Base-by-base conservation (phyloP, 2,329 filamentous ascomycete species). In the Fusarium sp. region DNA sequence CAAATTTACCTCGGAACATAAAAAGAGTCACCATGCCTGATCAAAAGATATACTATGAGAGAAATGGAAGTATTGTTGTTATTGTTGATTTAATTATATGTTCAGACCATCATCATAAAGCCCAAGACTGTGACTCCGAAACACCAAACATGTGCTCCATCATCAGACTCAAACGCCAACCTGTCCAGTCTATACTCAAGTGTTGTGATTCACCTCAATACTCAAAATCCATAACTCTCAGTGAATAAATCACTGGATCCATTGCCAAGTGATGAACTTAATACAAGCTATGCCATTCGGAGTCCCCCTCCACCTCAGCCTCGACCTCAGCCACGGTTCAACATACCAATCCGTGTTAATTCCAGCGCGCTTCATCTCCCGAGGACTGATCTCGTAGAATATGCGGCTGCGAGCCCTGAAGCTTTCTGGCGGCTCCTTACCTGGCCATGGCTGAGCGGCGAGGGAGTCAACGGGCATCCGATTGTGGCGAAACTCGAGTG, bases 371-470 rank as follows among this genome's bases (percentile, higher is more conserved):
- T n/a, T 9, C 22, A 63, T 45, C 7, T 57, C 28, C 49, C 1
- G 0, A 6, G 26, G 17, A 14, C 17, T 18, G 3, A 63, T 5
- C 33, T 57, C 59, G 22, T 63, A 63, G 5, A 63, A 57, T 3
- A 47, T 31, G 12, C 59, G 31, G 4, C 41, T 24, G 13, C 41
- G 51, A 14, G 51, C 26, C 14, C 3, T 20, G n/a, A 57, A 63
- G 0, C 7, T 17, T 15, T 6, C 14, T 3, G 31, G 38, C 0
- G 28, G 18, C 11, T 4, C 42, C 5, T 47, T 0, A 14, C 5
- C 7, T 12, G 6, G 7, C 13, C 18, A 2, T 15, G 15, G 7
- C 11, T 39, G 13, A 5, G 24, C 3, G 1, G 17, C 22, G 9
- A 57, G 26, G 17, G 22, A 45, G 2, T 31, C 13, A 1, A 7